Conservation (phyloP, 768 basidiomycete genomes). For the Dentipellis sp. region DNA sequence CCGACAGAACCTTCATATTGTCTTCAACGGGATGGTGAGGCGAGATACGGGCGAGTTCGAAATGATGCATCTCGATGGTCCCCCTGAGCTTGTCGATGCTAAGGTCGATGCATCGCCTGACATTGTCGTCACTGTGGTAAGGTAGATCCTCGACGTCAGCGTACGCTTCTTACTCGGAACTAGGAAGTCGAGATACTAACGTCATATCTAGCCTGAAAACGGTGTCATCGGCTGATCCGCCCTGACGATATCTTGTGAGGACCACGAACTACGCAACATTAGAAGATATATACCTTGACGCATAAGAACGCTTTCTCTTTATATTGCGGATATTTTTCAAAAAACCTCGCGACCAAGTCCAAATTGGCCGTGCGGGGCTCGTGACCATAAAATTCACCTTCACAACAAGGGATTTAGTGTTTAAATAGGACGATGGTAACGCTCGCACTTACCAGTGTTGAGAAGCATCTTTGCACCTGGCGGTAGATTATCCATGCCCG, state of each 20-base stretch:
- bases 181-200: no score
- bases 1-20: conserved; percentile 30
- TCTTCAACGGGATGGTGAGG: conserved; percentile 37
- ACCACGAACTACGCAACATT: neutral
- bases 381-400: conserved; percentile 51
- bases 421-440: no score
- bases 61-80: conserved; percentile 54
- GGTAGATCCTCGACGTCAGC: no score
- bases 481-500: conserved; percentile 33
- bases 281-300: conserved; percentile 31
- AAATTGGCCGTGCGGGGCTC: conserved; percentile 34
- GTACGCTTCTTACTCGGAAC: no score
- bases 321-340: conserved; percentile 34
- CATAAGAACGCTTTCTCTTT: conserved; percentile 37
- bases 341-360: conserved; percentile 40
- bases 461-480: conserved; percentile 38
- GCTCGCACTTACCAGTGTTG: conserved; percentile 32
- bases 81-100: conserved; percentile 29
- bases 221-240: no score
- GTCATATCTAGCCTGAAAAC: no score
- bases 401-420: neutral
- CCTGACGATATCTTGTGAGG: no score
- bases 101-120: conserved; percentile 10
- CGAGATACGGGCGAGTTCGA: conserved; percentile 43
- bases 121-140: conserved; percentile 1